Evolutionary conservation across 2,329 filamentous ascomycete species (phyloP), one percentile per base, ranked within the genome.

Genomic region (Elsinoe australis): DNA sequence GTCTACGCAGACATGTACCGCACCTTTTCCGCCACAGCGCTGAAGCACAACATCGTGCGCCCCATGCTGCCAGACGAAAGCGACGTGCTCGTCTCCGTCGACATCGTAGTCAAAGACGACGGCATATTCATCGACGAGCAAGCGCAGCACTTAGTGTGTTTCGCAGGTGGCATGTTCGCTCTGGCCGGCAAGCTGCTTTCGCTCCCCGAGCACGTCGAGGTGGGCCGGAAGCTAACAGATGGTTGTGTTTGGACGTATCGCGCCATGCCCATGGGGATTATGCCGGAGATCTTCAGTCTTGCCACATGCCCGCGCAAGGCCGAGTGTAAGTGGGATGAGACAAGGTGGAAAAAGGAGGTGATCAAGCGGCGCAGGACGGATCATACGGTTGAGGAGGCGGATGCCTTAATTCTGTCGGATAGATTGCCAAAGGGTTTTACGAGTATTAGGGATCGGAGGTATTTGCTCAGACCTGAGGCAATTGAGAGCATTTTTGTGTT

Each of bases 241-340:
- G 74, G 74, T 3, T 82, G 78, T 57, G 71, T 80, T n/a, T 82
- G 77, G 76, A 72, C 76, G 1, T 81, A 82, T 59, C 70, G 73
- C 53, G 65, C 70, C 7, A 73, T 74, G 4, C 71, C 72, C 1
- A 67, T 73, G 2, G 77, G 78, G 4, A 73, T 82, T 51, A 82
- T 82, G 78, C 76, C 78, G 1, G 79, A 82, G 58, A 61, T 67
- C 38, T 79, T 78, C 55, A 63, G 71, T 26, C 64, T 80, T 34
- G 58, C 75, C 12, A 68, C 73, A 3, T 82, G 78, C 58, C 59
- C 39, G 36, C 59, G 49, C 10, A 60, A 64, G 19, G 41, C 49
- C 10, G 62, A 56, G 6, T 80, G 78, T 55, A 59, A 62, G 9
- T 80, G 76, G 77, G 67, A 78, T 52, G 71, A 78, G 53, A 66